Conservation (phyloP, 768 basidiomycete genomes). For the Cubamyces sp. region DNA sequence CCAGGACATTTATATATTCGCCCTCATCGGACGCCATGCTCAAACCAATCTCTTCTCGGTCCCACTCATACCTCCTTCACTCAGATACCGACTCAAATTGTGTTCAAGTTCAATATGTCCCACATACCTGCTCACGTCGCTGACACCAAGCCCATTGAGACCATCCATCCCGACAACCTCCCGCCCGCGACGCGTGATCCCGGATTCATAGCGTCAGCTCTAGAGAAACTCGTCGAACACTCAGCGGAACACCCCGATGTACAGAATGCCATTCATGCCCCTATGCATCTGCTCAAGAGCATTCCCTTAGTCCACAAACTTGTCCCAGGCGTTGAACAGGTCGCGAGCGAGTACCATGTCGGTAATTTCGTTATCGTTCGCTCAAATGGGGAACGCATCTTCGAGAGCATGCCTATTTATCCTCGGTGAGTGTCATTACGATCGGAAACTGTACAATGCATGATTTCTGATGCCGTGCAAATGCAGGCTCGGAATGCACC, state of each 20-base stretch:
- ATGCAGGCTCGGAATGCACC: constrained; percentile 68
- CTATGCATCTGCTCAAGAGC: constrained; percentile 34
- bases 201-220: constrained; percentile 34
- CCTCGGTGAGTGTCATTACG: constrained; percentile 20
- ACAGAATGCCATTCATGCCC: constrained; percentile 37
- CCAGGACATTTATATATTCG: no score
- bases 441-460: no score
- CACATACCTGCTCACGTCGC: constrained; percentile 12
- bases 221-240: constrained; percentile 42
- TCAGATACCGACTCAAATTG: no score
- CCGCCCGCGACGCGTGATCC: constrained; percentile 33
- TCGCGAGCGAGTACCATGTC: constrained; percentile 55
- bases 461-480: background rate
- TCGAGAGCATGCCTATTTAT: constrained; percentile 25
- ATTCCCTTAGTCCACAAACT: constrained; percentile 49
- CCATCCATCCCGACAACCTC: constrained; percentile 39
- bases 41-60: background rate
- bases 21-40: background rate
- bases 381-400: constrained; percentile 12
- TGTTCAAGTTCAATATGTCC: constrained; percentile 1
- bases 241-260: constrained; percentile 36
- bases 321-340: constrained; percentile 58
- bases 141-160: constrained; percentile 20
- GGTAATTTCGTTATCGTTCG: constrained; percentile 63
- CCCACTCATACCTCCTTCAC: background rate